Base-by-base conservation (phyloP, 345 rosid species). In the Camelina hispida region DNA sequence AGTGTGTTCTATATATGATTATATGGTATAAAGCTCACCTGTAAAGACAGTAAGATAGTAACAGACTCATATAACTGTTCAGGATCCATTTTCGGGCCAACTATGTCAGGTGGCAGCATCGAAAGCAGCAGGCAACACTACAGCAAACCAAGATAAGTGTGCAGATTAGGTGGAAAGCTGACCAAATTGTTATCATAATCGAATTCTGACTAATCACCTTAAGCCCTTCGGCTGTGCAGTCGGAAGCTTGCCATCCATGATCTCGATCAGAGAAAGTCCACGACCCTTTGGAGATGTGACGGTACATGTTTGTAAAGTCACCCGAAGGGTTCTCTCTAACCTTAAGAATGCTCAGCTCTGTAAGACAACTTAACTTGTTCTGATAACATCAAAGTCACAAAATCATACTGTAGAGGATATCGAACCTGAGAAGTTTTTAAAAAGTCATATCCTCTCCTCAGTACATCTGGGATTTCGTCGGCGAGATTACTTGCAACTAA, bases 351-450 rank as follows among this genome's bases (percentile, higher is more conserved):
- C 7, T 46, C 44, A 53, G 60, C 25, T 18, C 25, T 7, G 4
- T 72, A 69, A 76, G 47, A 62, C 47, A 66, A 63, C 28, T 54
- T 53, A 30, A 18, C 68, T 68, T 68, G 53, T 51, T 66, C 44
- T 35, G 55, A 50, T 18, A 20, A 38, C 17, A n/a, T 50, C 17
- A 2, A 17, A 43, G 16, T 52, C 51, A 25, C 59, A 23, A 50
- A 59, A 52, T 34, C 51, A 28, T 46, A 61, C 9, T 14, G 11
- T 34, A 53, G 66, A 62, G 25, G 51, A 68, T 32, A 44, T 60
- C 46, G 61, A 76, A 88, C 96, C 90, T 90, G 97, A 42, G 96
- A 94, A 48, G 78, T 75, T 70, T 91, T 94, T 52, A 94, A 62
- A 77, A 89, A 91, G 56, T 88, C 89, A 66, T 89, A 90, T 51